A percentile compares a stretch with the other conserved stretches of the same genome.
Evolutionary conservation across 2,329 filamentous ascomycete species (phyloP).

Genomic region (Fusarium mangiferae): DNA sequence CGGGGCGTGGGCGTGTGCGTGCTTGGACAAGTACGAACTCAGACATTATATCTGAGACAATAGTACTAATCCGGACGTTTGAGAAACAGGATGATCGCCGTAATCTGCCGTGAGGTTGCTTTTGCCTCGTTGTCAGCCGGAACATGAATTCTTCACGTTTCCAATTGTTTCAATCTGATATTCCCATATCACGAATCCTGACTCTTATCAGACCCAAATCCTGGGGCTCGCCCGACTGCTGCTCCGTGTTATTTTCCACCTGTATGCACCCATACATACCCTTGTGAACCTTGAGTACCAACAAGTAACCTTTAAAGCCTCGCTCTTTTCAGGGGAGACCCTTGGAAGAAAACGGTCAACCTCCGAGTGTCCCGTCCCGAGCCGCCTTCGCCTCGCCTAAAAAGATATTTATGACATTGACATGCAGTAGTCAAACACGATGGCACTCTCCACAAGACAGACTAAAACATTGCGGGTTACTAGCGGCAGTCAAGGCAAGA

Average conservation of each 20-base stretch:
- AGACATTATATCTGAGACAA: conserved; percentile 41
- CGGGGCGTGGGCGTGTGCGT: conserved; percentile 18
- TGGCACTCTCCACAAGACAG: neutral
- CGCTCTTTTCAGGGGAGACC: neutral
- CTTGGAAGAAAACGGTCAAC: neutral
- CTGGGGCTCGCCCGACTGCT: neutral
- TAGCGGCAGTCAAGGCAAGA: conserved; percentile 5
- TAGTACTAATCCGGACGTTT: conserved; percentile 3
- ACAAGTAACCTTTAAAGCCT: neutral
- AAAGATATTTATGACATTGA: neutral
- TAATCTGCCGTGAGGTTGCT: neutral
- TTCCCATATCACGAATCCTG: neutral
- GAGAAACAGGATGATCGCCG: conserved; percentile 22
- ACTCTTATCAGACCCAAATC: neutral
- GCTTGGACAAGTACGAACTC: conserved; percentile 8
- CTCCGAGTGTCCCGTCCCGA: neutral
- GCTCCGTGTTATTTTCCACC: neutral
- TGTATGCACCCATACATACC: neutral
- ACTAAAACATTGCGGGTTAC: neutral
- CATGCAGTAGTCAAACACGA: neutral
- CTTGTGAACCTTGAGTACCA: neutral
- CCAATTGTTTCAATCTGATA: conserved; percentile 1
- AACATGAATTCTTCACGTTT: conserved; percentile 4
- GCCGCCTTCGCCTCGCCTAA: neutral
- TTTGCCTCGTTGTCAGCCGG: neutral